phyloP scores from a whole-genome alignment of 257 asterid species.

The Petunia secreta region DNA sequence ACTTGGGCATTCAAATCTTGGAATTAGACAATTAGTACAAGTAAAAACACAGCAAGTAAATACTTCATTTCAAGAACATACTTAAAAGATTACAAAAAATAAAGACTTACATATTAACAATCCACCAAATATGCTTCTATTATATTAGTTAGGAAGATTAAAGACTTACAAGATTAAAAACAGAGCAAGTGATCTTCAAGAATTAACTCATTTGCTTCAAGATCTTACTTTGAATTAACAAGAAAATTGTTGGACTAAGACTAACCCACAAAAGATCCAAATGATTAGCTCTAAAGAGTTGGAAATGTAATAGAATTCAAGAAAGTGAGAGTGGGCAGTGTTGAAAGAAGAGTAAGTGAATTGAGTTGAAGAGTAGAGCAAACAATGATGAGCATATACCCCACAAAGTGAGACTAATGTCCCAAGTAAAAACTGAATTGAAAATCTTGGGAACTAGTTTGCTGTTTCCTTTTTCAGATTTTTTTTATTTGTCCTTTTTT shows the following conservation, averaged over 20 bases:
- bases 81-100: not conserved
- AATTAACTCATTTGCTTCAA: not conserved
- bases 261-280: slow-evolving; percentile 1
- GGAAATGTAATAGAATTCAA: not conserved
- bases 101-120: not conserved
- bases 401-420: not conserved
- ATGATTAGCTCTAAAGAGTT: not conserved
- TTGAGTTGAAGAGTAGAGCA: not conserved
- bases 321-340: not conserved
- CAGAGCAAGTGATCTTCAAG: not conserved
- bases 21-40: not conserved
- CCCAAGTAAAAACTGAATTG: not conserved
- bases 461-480: not conserved
- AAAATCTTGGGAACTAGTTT: not conserved
- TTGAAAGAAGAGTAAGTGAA: not conserved
- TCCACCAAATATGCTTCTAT: not conserved
- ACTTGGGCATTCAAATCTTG: not conserved
- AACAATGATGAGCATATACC: not conserved
- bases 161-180: not conserved
- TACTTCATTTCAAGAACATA: not conserved
- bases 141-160: slow-evolving; percentile 11
- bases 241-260: not conserved
- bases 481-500: not conserved
- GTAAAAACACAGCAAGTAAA: not conserved
- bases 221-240: slow-evolving; percentile 1